Evolutionary conservation across 2,329 filamentous ascomycete species (phyloP), one percentile per base, ranked within the genome.

Genomic region (Canariomyces notabilis): DNA sequence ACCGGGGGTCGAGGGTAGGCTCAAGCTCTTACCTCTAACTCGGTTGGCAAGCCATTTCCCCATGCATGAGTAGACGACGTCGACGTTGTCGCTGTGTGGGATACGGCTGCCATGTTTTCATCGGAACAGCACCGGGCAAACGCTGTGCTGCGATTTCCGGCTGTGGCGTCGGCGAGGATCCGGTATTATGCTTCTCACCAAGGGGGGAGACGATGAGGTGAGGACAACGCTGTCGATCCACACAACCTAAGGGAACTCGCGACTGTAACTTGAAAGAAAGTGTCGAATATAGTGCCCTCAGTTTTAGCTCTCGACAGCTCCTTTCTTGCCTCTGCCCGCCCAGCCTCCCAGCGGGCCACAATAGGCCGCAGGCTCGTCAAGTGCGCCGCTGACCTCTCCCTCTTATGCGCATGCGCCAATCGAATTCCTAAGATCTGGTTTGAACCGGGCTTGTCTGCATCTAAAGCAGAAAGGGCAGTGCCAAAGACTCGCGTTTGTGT

Each of bases 61-160:
- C 76, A 79, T 18, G 66, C 57, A 38, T 67, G 64, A 32, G 67
- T 68, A 14, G 74, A 68, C 47, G 73, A 71, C 51, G 70, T 72
- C 49, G 79, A 63, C 37, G 72, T 68, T 50, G 72, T 67, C 42
- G 72, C 67, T 52, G 70, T 70, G 51, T 71, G 70, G 55, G 76
- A 74, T 63, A 79, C 71, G 60, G 73, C 69, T 58, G 76, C 71
- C 76, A 79, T 79, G 35, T 48, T 58, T 42, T 54, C 50, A 52
- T 54, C 49, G 36, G 50, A 11, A 31, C 6, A 11, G 33, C 19
- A 41, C 23, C 14, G 16, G 6, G 26, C 35, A 15, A 20, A n/a
- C 19, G 35, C 12, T 34, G 3, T 12, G 20, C 21, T 18, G 12
- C 18, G 37, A 16, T 12, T 5, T 35, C 14, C 31, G 14, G 5